Evolutionary conservation across 2,329 filamentous ascomycete species (phyloP).

Genomic region (Knufia fluminis): DNA sequence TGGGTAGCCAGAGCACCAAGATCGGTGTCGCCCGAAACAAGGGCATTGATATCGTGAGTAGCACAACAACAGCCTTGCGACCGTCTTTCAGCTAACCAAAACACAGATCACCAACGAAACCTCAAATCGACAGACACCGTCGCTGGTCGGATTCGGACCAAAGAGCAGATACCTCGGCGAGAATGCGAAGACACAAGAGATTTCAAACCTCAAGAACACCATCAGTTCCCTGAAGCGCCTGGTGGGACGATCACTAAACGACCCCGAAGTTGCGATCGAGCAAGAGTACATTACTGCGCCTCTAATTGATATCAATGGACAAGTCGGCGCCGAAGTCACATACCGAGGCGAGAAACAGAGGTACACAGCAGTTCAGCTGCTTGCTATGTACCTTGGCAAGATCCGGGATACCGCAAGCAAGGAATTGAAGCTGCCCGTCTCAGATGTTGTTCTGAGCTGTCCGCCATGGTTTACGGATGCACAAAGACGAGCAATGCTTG

Average conservation of each 20-base stretch:
- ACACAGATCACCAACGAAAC: constrained; percentile 93
- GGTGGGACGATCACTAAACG: constrained; percentile 72
- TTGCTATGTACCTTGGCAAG: constrained; percentile 93
- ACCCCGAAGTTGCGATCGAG: constrained; percentile 89
- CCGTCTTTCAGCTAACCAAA: constrained; percentile 11
- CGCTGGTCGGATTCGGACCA: constrained; percentile 88
- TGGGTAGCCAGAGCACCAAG: constrained; percentile 93
- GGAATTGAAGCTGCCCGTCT: constrained; percentile 84
- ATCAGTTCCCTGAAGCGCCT: constrained; percentile 87
- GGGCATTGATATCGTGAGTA: constrained; percentile 94
- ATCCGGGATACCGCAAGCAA: constrained; percentile 77
- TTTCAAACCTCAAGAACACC: constrained; percentile 99
- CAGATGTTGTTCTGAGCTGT: constrained; percentile 86
- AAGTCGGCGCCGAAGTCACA: constrained; percentile 86
- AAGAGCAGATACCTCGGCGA: constrained; percentile 93
- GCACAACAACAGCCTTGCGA: constrained; percentile 10
- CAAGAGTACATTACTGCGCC: constrained; percentile 80
- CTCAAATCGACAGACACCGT: constrained; percentile 95
- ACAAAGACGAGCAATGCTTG: constrained; percentile 80
- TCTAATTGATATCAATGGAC: constrained; percentile 82
- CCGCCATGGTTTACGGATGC: constrained; percentile 95
- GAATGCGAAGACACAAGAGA: constrained; percentile 94
- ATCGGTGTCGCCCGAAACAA: constrained; percentile 96
- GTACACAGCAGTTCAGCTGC: constrained; percentile 88
- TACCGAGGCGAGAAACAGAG: constrained; percentile 92